Evolutionary conservation across 2,329 filamentous ascomycete genomes (phyloP), one percentile per base, ranked within the genome.

Genomic region (Sporothrix sp.): DNA sequence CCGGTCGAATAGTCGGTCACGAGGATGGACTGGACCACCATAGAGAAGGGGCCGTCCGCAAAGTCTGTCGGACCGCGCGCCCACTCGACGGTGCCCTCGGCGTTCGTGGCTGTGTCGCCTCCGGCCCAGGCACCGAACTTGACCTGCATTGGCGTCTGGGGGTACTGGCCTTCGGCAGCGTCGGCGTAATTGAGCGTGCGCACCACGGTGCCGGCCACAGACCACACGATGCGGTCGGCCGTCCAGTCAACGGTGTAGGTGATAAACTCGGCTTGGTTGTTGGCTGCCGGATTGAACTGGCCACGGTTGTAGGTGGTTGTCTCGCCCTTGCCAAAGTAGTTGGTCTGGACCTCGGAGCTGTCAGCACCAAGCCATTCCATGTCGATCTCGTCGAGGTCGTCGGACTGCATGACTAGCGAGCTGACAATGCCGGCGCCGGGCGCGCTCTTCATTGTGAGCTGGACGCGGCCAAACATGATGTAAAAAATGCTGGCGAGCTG

Each of bases 391-490:
- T 98, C 93, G 39, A 96, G 77, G 61, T 80, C 79, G 65, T 97
- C 91, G 13, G 90, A 96, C 68, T 95, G 84, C 57, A 98, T 72
- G 8, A 98, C 88, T 11, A 93, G 77, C 40, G 88, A 93, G 66
- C 87, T 95, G 57, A 98, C 90, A 60, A 98, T 96, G 53, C 93
- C 93, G 9, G 79, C 82, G 7, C 93, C 93, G 0, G 89, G 84
- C 9, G 93, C 89, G 23, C 87, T 82, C 68, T 91, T 90, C 72
- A 96, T 76, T 28, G 80, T 83, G 58, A 90, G 79, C 58, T 95
- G 85, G 62, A 96, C 86, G 56, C 84, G 85, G 58, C 93, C 93
- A 65, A 96, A 98, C 93, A 98, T 97, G 71, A 98, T 95, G 74
- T 96, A 97, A 79, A 95, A 97, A 61, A 93, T 80, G 54, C 89